Percentiles rank a stretch among this genome's conserved stretches.
These are phyloP conservation scores for Torrubiella hemipterigena DNA, from an alignment of 2,329 filamentous ascomycete genomes.

Conservation along the genomic window DNA sequence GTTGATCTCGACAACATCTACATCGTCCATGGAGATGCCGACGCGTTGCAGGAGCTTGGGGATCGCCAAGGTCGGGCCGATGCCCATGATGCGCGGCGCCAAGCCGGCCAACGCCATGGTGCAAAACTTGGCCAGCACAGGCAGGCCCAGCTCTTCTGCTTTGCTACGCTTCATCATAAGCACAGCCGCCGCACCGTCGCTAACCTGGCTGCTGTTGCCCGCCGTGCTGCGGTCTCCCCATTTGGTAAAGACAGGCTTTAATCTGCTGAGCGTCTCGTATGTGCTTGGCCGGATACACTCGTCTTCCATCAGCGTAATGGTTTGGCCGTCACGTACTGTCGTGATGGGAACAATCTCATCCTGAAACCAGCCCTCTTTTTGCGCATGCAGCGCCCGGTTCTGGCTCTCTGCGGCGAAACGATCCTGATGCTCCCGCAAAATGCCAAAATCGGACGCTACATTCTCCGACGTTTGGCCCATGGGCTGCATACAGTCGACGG, in stretches of 20 bases:
- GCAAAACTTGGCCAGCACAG: slow-evolving; percentile 28
- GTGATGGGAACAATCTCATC: slow-evolving; percentile 62
- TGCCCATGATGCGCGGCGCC: background rate
- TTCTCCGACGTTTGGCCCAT: slow-evolving; percentile 73
- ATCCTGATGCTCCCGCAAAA: slow-evolving; percentile 55
- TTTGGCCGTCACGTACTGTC: slow-evolving; percentile 12
- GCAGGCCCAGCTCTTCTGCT: slow-evolving; percentile 55
- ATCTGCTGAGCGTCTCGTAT: slow-evolving; percentile 52
- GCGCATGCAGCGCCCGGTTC: slow-evolving; percentile 54
- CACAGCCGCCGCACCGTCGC: slow-evolving; percentile 59
- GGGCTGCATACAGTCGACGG: slow-evolving; percentile 53
- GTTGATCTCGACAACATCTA: slow-evolving; percentile 60
- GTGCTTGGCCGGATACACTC: slow-evolving; percentile 64
- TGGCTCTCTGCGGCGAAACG: slow-evolving; percentile 56
- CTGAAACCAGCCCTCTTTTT: slow-evolving; percentile 63
- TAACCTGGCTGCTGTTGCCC: slow-evolving; percentile 63
- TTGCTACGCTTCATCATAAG: slow-evolving; percentile 61
- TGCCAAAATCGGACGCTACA: slow-evolving; percentile 60
- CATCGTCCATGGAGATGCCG: slow-evolving; percentile 37
- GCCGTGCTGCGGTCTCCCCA: slow-evolving; percentile 55
- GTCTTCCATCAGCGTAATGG: slow-evolving; percentile 52
- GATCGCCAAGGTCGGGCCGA: slow-evolving; percentile 10
- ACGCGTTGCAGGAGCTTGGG: slow-evolving; percentile 21
- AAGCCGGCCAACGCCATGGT: background rate
- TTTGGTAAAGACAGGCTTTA: slow-evolving; percentile 58